A percentile compares a stretch with the other conserved stretches of the same genome.
These are phyloP conservation scores for Ganoderma resinaceum DNA, from an alignment of 1,284 basidiomycete species.

Conservation along the genomic window DNA sequence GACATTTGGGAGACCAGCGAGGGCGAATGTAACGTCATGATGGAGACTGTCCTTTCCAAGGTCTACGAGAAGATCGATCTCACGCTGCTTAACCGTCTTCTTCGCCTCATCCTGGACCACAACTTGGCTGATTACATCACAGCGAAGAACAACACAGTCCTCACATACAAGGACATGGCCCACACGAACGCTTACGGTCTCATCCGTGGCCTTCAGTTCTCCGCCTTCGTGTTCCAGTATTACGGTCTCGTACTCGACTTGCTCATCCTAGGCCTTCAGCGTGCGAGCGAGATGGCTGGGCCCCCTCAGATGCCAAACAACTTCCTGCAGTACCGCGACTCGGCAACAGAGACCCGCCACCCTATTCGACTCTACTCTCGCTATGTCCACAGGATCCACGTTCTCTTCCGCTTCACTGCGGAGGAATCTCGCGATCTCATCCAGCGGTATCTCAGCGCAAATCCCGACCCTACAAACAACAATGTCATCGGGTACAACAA, in stretches of 20 bases:
- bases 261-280: constrained; percentile 91
- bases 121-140: constrained; percentile 99
- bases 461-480: constrained; percentile 98
- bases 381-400: constrained; percentile 92
- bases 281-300: constrained; percentile 96
- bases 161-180: constrained; percentile 96
- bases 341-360: constrained; percentile 91
- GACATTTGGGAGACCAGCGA: constrained; percentile 98
- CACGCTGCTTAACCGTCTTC: constrained; percentile 90
- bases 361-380: constrained; percentile 96
- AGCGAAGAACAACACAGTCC: constrained; percentile 94
- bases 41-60: constrained; percentile 96
- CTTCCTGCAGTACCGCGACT: constrained; percentile 95
- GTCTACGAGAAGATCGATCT: constrained; percentile 98
- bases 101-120: constrained; percentile 95
- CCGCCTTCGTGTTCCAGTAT: constrained; percentile 97
- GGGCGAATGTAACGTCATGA: constrained; percentile 95
- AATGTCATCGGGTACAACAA: constrained; percentile 99
- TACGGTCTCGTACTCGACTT: constrained; percentile 92
- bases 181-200: constrained; percentile 93
- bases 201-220: constrained; percentile 95
- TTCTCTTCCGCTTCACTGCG: constrained; percentile 98
- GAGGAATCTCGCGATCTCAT: constrained; percentile 98
- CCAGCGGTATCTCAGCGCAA: constrained; percentile 95
- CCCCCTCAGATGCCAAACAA: constrained; percentile 96